Base-by-base conservation (phyloP, 306 rosid genomes). In the Phaseolus lunatus region DNA sequence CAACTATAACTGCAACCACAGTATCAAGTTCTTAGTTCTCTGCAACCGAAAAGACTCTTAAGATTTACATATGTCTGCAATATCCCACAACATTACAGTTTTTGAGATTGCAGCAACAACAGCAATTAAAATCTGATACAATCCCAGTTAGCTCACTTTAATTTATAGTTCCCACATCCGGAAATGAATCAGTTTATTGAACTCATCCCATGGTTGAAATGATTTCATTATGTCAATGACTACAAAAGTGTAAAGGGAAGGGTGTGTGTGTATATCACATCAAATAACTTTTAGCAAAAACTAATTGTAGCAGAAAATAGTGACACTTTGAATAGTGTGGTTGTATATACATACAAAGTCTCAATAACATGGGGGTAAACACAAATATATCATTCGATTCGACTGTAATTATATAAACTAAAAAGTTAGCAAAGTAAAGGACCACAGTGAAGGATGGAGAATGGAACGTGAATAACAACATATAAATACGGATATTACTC, bases 131-230 rank as follows among this genome's bases (percentile, higher is more conserved):
- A 2, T 24, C 45, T 64, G 10, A 18, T 37, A 37, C 70, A 26
- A 26, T 27, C 54, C 63, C 37, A 18, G 50, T 57, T 72, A 35
- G 35, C 44, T 24, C 11, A 37, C 61, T 58, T 57, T 68, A 74
- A 74, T 49, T n/a, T n/a, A 47, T 37, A 22, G 54, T 27, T 23
- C 12, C 9, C 3, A 43, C 2, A 7, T 52, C 7, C 11, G 29
- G 44, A 45, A 63, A 58, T 22, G 74, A 5, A 37, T 76, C 22
- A 39, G 29, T 49, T 49, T 33, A 39, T 23, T 20, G 16, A 35
- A 26, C 9, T 61, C 73, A 61, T 47, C 31, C 11, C 9, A 53
- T 53, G 48, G 47, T 57, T 61, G 41, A 23, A 54, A 54, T 12
- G 54, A 65, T 11, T 27, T 9, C 2, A 53, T 70, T 22, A 35